These are phyloP conservation scores for Salix koriyanagi DNA, from an alignment of 345 rosid genomes.

Conservation along the genomic window DNA sequence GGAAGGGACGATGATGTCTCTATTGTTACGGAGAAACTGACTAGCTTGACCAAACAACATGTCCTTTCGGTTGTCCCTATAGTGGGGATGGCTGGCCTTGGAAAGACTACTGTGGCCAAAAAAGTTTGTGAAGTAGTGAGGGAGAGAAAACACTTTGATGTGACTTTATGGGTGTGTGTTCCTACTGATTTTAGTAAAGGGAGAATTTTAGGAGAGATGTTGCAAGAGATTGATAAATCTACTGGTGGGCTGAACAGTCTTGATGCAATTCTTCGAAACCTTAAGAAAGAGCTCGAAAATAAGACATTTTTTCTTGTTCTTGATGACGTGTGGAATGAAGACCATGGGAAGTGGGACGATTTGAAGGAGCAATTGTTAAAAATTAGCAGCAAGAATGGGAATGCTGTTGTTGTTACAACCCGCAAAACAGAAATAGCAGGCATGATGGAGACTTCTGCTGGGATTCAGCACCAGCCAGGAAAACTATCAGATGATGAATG, in stretches of 20 bases:
- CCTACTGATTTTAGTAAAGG: not conserved
- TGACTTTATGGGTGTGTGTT: conserved; percentile 12
- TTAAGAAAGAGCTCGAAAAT: not conserved
- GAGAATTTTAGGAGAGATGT: conserved; percentile 7
- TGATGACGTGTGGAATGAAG: conserved; percentile 29
- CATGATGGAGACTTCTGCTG: not conserved
- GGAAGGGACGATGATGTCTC: conserved; percentile 16
- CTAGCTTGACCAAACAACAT: not conserved
- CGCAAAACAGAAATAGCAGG: conserved; percentile 10
- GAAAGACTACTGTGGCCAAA: conserved; percentile 25
- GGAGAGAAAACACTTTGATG: not conserved
- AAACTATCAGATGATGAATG: conserved; percentile 4
- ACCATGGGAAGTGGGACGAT: not conserved
- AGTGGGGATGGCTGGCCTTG: conserved; percentile 30
- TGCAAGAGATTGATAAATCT: not conserved
- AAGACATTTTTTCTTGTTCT: conserved; percentile 17
- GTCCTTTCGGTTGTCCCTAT: not conserved
- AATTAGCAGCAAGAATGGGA: not conserved
- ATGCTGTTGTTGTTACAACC: conserved; percentile 17
- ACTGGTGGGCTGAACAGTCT: not conserved
- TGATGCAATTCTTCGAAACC: not conserved
- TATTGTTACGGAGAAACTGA: not conserved
- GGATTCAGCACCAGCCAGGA: not conserved
- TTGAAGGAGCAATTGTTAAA: conserved; percentile 4
- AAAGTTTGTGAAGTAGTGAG: not conserved